Percentiles rank a stretch among this genome's conserved stretches.
These are phyloP conservation scores for Platanus orientalis DNA, from an alignment of 164 flowering plant species.

Conservation along the genomic window DNA sequence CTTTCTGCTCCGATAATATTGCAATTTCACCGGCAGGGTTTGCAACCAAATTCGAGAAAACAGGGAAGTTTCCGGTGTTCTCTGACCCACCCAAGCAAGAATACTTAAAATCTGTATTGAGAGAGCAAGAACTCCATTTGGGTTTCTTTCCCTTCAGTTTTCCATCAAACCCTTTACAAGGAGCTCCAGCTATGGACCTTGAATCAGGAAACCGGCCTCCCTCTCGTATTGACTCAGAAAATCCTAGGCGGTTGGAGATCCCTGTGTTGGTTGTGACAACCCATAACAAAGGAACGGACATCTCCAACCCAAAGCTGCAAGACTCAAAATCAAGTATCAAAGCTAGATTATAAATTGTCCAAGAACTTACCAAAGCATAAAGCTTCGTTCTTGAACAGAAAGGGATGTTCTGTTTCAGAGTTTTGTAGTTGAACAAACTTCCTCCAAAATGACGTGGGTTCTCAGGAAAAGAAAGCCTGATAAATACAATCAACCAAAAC, in stretches of 20 bases:
- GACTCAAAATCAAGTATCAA: background rate
- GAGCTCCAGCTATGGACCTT: slow-evolving; percentile 12
- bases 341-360: background rate
- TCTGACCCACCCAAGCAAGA: slow-evolving; percentile 23
- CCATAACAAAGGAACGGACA: slow-evolving; percentile 42
- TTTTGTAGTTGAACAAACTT: too few relatives aligned
- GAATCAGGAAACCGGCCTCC: slow-evolving; percentile 20
- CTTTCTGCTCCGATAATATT: slow-evolving; percentile 58
- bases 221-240: slow-evolving; percentile 27
- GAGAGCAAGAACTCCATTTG: slow-evolving; percentile 24
- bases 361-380: background rate
- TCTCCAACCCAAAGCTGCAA: slow-evolving; percentile 6
- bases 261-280: slow-evolving; percentile 37
- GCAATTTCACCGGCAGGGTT: slow-evolving; percentile 50
- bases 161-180: slow-evolving; percentile 13
- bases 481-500: too few relatives aligned
- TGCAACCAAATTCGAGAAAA: slow-evolving; percentile 43
- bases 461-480: too few relatives aligned
- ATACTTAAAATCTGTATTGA: slow-evolving; percentile 26
- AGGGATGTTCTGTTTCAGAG: too few relatives aligned
- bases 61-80: slow-evolving; percentile 25
- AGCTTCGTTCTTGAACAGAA: background rate
- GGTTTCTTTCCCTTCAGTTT: slow-evolving; percentile 26
- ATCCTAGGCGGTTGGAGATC: slow-evolving; percentile 27
- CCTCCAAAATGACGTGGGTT: too few relatives aligned